Conservation (phyloP, 2,329 filamentous ascomycete species). For the Microcera coccophila region DNA sequence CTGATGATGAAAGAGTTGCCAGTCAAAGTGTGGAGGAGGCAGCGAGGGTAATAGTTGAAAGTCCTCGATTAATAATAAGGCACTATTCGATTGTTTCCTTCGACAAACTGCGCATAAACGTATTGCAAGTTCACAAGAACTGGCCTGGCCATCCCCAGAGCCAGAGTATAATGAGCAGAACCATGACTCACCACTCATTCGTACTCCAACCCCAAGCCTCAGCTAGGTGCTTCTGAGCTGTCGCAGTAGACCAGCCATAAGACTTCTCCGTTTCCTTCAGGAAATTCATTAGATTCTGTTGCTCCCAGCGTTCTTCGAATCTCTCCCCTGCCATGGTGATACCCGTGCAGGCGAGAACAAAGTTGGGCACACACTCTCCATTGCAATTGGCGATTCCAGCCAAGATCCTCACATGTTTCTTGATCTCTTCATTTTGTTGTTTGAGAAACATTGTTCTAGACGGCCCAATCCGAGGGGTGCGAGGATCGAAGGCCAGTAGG, state of each 20-base stretch:
- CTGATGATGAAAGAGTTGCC: conserved; percentile 19
- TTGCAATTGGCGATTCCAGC: conserved; percentile 17
- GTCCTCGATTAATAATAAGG: conserved; percentile 10
- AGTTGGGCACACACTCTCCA: conserved; percentile 3
- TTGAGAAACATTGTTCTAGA: conserved; percentile 3
- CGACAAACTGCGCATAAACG: too few relatives aligned
- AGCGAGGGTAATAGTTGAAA: conserved; percentile 3
- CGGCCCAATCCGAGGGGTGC: conserved; percentile 13
- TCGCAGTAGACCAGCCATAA: conserved; percentile 16
- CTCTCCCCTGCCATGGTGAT: conserved; percentile 32
- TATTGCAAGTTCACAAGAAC: too few relatives aligned
- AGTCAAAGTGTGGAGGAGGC: conserved; percentile 21
- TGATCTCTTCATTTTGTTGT: conserved; percentile 16
- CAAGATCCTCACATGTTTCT: conserved; percentile 12
- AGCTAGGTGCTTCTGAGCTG: not conserved
- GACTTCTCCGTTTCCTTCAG: conserved; percentile 27
- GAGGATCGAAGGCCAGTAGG: conserved; percentile 16
- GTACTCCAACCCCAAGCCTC: conserved; percentile 1
- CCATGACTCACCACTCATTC: too few relatives aligned
- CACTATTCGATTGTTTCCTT: too few relatives aligned
- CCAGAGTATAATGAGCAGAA: too few relatives aligned
- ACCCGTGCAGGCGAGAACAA: conserved; percentile 14
- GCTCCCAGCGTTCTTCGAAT: conserved; percentile 34
- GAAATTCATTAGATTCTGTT: conserved; percentile 34
- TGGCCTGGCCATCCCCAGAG: too few relatives aligned